phyloP scores from a whole-genome alignment of 2,329 filamentous ascomycete species.

The Sarocladiaceae sp. region DNA sequence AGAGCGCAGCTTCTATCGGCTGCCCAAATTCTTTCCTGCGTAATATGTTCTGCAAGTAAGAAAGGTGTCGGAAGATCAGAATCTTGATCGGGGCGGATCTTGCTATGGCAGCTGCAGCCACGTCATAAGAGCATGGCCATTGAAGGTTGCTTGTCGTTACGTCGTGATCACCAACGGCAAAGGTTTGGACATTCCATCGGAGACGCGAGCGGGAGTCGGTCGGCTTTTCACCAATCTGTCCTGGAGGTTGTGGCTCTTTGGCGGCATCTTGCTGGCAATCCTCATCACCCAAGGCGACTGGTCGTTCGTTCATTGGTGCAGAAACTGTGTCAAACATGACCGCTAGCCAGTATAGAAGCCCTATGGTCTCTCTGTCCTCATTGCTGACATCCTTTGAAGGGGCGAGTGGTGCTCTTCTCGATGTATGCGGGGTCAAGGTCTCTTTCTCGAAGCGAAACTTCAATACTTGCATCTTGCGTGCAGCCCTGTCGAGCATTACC shows the following conservation, averaged over 20 bases:
- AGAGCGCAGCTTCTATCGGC: slow-evolving; percentile 45
- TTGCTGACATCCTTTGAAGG: background rate
- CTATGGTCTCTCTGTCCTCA: slow-evolving; percentile 38
- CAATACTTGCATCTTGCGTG: slow-evolving; percentile 32
- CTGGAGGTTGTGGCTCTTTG: background rate
- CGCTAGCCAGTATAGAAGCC: slow-evolving; percentile 54
- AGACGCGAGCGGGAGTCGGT: slow-evolving; percentile 14
- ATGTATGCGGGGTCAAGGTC: background rate
- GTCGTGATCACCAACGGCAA: slow-evolving; percentile 25
- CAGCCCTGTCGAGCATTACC: slow-evolving; percentile 29
- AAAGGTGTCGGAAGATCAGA: slow-evolving; percentile 51
- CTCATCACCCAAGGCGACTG: slow-evolving; percentile 33
- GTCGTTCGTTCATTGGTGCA: slow-evolving; percentile 43
- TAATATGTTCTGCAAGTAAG: slow-evolving; percentile 48
- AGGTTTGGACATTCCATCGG: slow-evolving; percentile 28
- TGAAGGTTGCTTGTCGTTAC: slow-evolving; percentile 18
- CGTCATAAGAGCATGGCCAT: slow-evolving; percentile 53
- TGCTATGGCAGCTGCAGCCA: slow-evolving; percentile 43
- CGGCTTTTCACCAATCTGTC: background rate
- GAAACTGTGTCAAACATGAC: slow-evolving; percentile 57
- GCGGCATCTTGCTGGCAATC: slow-evolving; percentile 32
- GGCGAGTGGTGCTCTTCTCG: background rate
- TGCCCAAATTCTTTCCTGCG: slow-evolving; percentile 31
- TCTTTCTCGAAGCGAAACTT: slow-evolving; percentile 30
- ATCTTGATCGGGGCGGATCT: slow-evolving; percentile 56